Base-by-base conservation (phyloP, 2,329 filamentous ascomycete species). In the Periglandula ipomoeae region DNA sequence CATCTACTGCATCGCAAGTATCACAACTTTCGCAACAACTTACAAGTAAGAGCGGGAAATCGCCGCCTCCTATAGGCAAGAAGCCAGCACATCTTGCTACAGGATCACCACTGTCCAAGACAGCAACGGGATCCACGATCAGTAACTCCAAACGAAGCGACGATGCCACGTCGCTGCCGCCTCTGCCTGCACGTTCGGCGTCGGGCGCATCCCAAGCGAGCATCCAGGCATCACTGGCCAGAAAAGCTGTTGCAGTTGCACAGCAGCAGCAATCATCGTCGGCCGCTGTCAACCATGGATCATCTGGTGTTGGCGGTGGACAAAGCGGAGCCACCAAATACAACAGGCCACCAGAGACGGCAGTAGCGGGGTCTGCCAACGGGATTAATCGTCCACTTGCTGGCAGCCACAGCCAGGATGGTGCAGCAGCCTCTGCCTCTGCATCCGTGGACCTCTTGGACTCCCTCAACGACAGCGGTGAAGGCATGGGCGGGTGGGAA, bases 1-100 rank as follows among this genome's bases (percentile, higher is more conserved):
- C 60, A 9, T 66, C 68, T 3, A 56, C 61, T 17, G 59, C 64
- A 3, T 69, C 71, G 1, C 62, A 62, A 37, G 49, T 55, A 34
- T 65, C 71, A 1, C 63, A 63, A 35, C 46, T 56, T 6, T 65
- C 65, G 8, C 54, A 62, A 46, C 57, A 59, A 38, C 53, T 58
- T 38, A 63, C 64, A 27, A 56, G 59, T 38, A 63, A 65, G 26
- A 56, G 61, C 23, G 56, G 61, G 13, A 75, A 74, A 53, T 59
- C 65, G 9, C 65, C 75, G n/a, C 79, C 77, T 5, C 76, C 75
- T 1, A 70, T 85, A 44, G 82, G 81, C 20, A 78, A 72, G 61
- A 86, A 86, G 57, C 82, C 82, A 1, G 70, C 75, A 2, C 76
- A 81, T 53, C 69, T 81, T 4, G 56, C 66, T 15, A 58, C 61